phyloP scores from a whole-genome alignment of 192 early-diverging fungal species.

The Allomyces macrogynus region DNA sequence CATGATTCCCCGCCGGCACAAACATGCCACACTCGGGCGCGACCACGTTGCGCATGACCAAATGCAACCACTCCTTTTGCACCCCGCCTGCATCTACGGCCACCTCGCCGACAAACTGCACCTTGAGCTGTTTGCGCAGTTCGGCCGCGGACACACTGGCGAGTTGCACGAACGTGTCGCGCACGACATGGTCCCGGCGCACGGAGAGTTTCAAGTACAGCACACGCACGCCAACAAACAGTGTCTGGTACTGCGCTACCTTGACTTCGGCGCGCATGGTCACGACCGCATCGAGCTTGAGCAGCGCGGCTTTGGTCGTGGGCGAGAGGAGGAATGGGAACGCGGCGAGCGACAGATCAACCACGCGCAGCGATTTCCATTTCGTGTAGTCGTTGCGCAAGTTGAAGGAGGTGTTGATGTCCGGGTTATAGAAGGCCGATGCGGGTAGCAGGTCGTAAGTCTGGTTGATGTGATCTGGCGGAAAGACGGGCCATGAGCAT shows the following conservation, averaged over 20 bases:
- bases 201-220: constrained; percentile 57
- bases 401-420: neutral
- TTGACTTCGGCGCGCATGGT: neutral
- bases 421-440: neutral
- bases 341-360: constrained; percentile 48
- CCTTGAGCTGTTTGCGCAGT: constrained; percentile 68
- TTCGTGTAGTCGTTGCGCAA: neutral
- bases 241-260: neutral
- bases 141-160: constrained; percentile 47
- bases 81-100: constrained; percentile 87
- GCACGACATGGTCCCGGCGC: constrained; percentile 47
- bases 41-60: constrained; percentile 74
- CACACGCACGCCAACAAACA: constrained; percentile 32
- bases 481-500: too few relatives aligned
- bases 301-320: constrained; percentile 49
- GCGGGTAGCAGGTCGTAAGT: too few relatives aligned
- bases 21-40: constrained; percentile 57
- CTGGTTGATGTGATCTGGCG: too few relatives aligned
- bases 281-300: neutral
- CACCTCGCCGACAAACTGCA: constrained; percentile 80
- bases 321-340: constrained; percentile 53
- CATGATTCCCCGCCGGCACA: neutral
- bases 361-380: neutral
- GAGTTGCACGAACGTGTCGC: constrained; percentile 51
- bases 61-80: constrained; percentile 82